Percentiles rank a stretch among this genome's conserved stretches.
Conservation (phyloP, 495 filamentous ascomycete species). For the Pyronema omphalodes region DNA sequence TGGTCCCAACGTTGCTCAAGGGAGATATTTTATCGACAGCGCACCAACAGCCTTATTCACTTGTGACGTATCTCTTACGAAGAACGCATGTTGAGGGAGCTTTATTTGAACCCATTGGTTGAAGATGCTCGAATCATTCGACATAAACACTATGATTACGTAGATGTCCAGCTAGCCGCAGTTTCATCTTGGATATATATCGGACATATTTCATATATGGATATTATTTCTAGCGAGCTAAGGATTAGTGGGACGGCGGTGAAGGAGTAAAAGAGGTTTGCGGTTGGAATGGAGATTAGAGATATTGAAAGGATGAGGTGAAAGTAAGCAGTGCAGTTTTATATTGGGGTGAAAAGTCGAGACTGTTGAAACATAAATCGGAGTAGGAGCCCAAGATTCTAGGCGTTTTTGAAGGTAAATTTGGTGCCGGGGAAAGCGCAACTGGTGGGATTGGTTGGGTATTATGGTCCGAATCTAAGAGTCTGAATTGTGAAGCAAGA, state of each 20-base stretch:
- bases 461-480: slow-evolving; percentile 52
- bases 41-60: slow-evolving; percentile 49
- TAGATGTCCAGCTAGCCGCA: slow-evolving; percentile 43
- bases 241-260: slow-evolving; percentile 33
- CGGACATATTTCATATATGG: slow-evolving; percentile 65
- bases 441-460: slow-evolving; percentile 53
- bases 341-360: slow-evolving; percentile 39
- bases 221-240: slow-evolving; percentile 49
- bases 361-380: slow-evolving; percentile 44
- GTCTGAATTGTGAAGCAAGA: slow-evolving; percentile 70
- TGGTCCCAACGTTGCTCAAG: slow-evolving; percentile 58
- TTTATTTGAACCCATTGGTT: slow-evolving; percentile 64
- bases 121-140: slow-evolving; percentile 74
- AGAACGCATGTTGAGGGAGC: slow-evolving; percentile 56
- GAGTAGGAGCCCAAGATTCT: slow-evolving; percentile 64
- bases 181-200: slow-evolving; percentile 74
- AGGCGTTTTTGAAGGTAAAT: slow-evolving; percentile 60
- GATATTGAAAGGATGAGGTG: slow-evolving; percentile 49
- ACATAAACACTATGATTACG: slow-evolving; percentile 65
- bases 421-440: slow-evolving; percentile 51
- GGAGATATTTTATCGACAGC: slow-evolving; percentile 50
- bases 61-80: slow-evolving; percentile 51
- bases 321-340: slow-evolving; percentile 65
- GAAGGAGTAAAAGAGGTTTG: slow-evolving; percentile 30
- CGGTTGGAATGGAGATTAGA: slow-evolving; percentile 42